These are phyloP conservation scores for Botryotinia narcissicola DNA, from an alignment of 2,329 filamentous ascomycete genomes.

Conservation along the genomic window DNA sequence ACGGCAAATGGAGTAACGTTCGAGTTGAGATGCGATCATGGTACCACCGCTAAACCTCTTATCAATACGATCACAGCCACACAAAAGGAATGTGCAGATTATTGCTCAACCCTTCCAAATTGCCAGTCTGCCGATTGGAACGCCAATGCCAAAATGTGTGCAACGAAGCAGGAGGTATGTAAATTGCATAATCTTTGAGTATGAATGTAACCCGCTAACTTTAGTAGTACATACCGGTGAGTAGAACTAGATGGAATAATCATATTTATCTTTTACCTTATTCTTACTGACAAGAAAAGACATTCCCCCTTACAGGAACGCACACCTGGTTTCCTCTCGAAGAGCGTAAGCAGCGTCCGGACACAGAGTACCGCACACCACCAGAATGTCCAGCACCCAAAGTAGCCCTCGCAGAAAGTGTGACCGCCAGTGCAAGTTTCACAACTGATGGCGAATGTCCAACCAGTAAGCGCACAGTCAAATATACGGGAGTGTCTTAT, in stretches of 20 bases:
- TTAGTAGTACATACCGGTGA: constrained; percentile 14
- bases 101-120: not conserved
- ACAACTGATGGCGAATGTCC: constrained; percentile 9
- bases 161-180: constrained; percentile 2
- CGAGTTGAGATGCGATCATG: constrained; percentile 2
- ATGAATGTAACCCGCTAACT: not conserved
- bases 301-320: constrained; percentile 1
- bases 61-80: not conserved
- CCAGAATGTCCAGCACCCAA: not conserved
- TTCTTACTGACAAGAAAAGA: constrained; percentile 6
- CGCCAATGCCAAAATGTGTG: not conserved
- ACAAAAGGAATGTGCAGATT: constrained; percentile 10
- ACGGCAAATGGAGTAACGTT: constrained; percentile 10
- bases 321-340: constrained; percentile 16
- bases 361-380: not conserved
- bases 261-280: not conserved
- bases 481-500: no score
- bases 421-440: not conserved
- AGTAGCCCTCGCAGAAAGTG: not conserved
- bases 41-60: not conserved
- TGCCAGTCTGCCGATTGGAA: constrained; percentile 6
- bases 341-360: not conserved
- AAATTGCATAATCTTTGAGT: not conserved
- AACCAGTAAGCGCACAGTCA: not conserved
- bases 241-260: not conserved